Evolutionary conservation across 257 asterid genomes (phyloP), one percentile per base, ranked within the genome.

Genomic region (Handroanthus guayacan): DNA sequence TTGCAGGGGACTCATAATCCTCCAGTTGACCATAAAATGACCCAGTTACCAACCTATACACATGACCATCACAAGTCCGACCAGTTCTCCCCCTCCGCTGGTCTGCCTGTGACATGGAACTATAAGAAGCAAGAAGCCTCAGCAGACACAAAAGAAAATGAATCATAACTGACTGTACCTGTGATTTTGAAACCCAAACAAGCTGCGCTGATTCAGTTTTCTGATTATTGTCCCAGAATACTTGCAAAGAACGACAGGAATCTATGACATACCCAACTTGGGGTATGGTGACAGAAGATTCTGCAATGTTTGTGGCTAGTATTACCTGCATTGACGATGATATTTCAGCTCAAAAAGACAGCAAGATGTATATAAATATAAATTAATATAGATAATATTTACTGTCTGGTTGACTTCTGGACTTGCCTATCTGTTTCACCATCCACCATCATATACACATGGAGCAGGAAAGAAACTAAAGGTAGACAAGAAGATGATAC

Each of bases 201-300:
- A 95, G 98, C 84, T 89, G 93, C 2, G 97, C 92, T 62, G 90
- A 43, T 47, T 95, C 97, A 50, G 87, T 76, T 81, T 86, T 95
- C 82, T 90, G 79, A 67, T 62, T 80, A 34, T 62, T 80, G 80
- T 95, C 97, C 98, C 98, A 95, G 82, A 84, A 86, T 80, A 95
- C 97, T 89, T 92, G 98, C 85, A 95, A 88, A 69, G 99, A 92
- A 75, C 99, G 98, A 70, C 99, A 95, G 34, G 99, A 95, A 84
- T 95, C 99, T 78, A 95, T 89, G 76, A 95, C 97, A 83, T 89
- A 89, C 66, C 98, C 99, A 41, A 95, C 98, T 85, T 89, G 87
- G 61, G 99, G 99, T 87, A 95, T 95, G 31, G 99, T 95, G 71
- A 95, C 99, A 10, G 99, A 95, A 83, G 99, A 95, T 81, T 95